A percentile compares a stretch with the other conserved stretches of the same genome.
These are phyloP conservation scores for Aspergillus sp. DNA, from an alignment of 2,329 filamentous ascomycete genomes.

Conservation along the genomic window DNA sequence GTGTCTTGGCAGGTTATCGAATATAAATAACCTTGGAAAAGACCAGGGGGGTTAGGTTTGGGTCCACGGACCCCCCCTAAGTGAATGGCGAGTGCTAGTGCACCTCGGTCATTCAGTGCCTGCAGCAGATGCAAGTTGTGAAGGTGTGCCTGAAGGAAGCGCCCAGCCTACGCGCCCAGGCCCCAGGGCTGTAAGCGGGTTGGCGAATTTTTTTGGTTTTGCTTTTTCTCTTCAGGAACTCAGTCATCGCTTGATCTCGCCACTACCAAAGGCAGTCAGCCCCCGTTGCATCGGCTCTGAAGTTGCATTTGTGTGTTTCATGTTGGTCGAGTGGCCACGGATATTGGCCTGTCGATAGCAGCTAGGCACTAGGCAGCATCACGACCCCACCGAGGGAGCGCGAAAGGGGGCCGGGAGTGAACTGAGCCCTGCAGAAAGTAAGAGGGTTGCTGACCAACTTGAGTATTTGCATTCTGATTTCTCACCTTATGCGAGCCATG, in stretches of 20 bases:
- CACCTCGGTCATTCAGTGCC: neutral
- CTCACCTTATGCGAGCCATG: neutral
- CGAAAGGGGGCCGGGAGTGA: neutral
- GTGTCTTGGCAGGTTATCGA: neutral
- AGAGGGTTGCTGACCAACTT: neutral
- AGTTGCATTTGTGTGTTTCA: slow-evolving; percentile 14
- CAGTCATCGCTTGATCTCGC: neutral
- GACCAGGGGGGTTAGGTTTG: neutral
- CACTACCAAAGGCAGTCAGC: neutral
- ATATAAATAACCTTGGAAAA: neutral
- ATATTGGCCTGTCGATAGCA: slow-evolving; percentile 6
- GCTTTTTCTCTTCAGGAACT: neutral
- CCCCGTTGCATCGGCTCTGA: neutral
- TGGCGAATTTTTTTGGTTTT: neutral
- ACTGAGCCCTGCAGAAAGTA: neutral
- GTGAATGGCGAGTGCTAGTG: neutral
- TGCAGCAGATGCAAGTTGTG: neutral
- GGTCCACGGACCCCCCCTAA: neutral
- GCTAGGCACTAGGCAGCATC: neutral
- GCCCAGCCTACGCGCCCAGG: neutral
- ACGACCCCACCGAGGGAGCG: slow-evolving; percentile 1
- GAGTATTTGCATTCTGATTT: neutral
- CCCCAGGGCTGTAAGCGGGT: neutral
- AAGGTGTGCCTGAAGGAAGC: neutral
- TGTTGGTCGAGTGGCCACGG: neutral